A percentile compares a stretch with the other conserved stretches of the same genome.
These are phyloP conservation scores for Craterostigma plantagineum DNA, from an alignment of 257 asterid genomes.

Conservation along the genomic window DNA sequence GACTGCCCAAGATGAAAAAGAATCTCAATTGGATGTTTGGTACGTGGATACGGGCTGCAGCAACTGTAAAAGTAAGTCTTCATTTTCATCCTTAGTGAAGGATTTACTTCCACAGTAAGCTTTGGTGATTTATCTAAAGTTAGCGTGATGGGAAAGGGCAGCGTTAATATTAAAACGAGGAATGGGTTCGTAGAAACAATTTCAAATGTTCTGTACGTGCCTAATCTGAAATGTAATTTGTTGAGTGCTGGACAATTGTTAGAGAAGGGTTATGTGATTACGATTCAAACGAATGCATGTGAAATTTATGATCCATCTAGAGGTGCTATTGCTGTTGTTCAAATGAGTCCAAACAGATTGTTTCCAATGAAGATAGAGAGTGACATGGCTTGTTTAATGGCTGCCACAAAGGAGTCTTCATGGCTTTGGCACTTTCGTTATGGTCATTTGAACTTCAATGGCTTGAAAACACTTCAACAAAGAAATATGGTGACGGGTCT, in stretches of 20 bases:
- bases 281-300: no score
- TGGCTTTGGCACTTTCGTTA: slow-evolving; percentile 5
- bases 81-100: background rate
- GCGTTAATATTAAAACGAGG: background rate
- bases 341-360: background rate
- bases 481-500: no score
- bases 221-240: slow-evolving; percentile 4
- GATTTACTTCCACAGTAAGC: background rate
- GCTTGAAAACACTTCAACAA: no score
- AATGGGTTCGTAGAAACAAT: background rate
- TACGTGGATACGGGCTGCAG: background rate
- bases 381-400: no score
- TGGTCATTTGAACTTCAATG: slow-evolving; percentile 1
- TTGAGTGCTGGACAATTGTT: no score
- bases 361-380: background rate
- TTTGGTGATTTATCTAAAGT: background rate
- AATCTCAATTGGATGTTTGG: background rate
- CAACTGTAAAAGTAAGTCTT: background rate
- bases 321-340: background rate
- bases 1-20: background rate
- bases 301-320: no score
- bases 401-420: no score
- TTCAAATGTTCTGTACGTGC: no score
- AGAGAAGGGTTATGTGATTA: no score
- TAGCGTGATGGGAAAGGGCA: background rate